Percentiles rank a stretch among this genome's conserved stretches.
phyloP scores from a whole-genome alignment of 2,329 filamentous ascomycete species.

The Phialophora tarda region DNA sequence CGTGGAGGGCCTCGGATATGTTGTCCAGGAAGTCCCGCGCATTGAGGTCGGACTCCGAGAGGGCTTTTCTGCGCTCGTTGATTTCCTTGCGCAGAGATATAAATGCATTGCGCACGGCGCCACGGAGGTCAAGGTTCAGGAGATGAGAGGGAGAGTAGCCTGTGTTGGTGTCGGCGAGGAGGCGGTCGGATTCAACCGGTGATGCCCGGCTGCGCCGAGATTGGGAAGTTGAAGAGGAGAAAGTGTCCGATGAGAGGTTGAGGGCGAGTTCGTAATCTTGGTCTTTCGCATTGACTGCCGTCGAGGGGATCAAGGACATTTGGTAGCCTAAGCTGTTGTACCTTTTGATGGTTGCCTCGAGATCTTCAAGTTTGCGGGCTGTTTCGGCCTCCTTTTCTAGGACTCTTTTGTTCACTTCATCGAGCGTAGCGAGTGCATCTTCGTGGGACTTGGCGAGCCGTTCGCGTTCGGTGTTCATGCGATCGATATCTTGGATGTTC shows the following conservation, averaged over 20 bases:
- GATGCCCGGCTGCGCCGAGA: slow-evolving; percentile 43
- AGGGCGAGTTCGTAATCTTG: slow-evolving; percentile 83
- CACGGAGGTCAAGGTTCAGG: slow-evolving; percentile 84
- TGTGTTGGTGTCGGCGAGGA: slow-evolving; percentile 79
- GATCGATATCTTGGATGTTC: slow-evolving; percentile 97
- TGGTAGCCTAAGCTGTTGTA: slow-evolving; percentile 97
- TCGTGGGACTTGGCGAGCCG: slow-evolving; percentile 89
- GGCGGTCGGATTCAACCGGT: slow-evolving; percentile 67
- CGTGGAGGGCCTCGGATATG: slow-evolving; percentile 95
- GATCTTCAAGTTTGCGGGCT: slow-evolving; percentile 81
- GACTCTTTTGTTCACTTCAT: slow-evolving; percentile 82
- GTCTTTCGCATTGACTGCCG: slow-evolving; percentile 83
- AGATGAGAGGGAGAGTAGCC: slow-evolving; percentile 91
- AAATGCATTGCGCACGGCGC: slow-evolving; percentile 79
- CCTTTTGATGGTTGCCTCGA: slow-evolving; percentile 85
- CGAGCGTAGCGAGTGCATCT: slow-evolving; percentile 73
- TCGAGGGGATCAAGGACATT: slow-evolving; percentile 83
- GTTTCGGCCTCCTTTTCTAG: slow-evolving; percentile 88
- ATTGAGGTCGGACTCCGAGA: slow-evolving; percentile 90
- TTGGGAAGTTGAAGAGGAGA: slow-evolving; percentile 29
- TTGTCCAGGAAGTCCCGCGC: slow-evolving; percentile 92
- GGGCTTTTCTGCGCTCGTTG: slow-evolving; percentile 80
- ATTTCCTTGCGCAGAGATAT: slow-evolving; percentile 83
- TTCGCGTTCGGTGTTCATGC: slow-evolving; percentile 95
- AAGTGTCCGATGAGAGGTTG: slow-evolving; percentile 64